Percentiles rank a stretch among this genome's conserved stretches.
These are phyloP conservation scores for Blastobotrys americana DNA, from an alignment of 805 yeast genomes.

Conservation along the genomic window DNA sequence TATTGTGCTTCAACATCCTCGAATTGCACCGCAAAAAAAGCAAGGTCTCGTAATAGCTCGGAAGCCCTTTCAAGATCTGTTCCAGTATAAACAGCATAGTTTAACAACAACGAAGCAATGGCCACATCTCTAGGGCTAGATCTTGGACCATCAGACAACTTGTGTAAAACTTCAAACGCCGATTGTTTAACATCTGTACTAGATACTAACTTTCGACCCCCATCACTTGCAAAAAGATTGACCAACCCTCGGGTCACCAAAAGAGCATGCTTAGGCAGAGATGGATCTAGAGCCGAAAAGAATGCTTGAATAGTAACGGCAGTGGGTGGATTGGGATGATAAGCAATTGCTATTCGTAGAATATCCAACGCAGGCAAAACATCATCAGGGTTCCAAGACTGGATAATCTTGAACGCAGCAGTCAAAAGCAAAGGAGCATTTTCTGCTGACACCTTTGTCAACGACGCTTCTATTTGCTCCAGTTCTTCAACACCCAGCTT, in stretches of 20 bases:
- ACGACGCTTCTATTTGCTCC: conserved; percentile 11
- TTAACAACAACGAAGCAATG: conserved; percentile 43
- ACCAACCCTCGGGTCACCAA: conserved; percentile 50
- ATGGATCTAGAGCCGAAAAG: conserved; percentile 24
- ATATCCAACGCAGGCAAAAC: conserved; percentile 56
- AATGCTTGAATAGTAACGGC: conserved; percentile 23
- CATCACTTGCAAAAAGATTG: conserved; percentile 41
- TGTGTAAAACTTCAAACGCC: conserved; percentile 23
- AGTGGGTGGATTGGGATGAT: conserved; percentile 35
- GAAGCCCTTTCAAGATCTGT: conserved; percentile 26
- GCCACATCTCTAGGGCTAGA: conserved; percentile 30
- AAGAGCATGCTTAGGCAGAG: conserved; percentile 38
- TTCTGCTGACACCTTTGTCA: conserved; percentile 16
- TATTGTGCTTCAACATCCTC: conserved; percentile 60
- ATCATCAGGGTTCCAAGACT: conserved; percentile 41
- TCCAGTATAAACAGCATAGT: conserved; percentile 36
- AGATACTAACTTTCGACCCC: conserved; percentile 21
- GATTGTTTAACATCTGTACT: conserved; percentile 24
- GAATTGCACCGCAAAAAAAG: conserved; percentile 28
- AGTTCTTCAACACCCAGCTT: conserved; percentile 21
- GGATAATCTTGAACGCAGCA: conserved; percentile 35
- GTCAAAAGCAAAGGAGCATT: conserved; percentile 32
- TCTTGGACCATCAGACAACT: conserved; percentile 10
- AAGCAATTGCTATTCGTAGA: conserved; percentile 43
- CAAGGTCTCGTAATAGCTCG: conserved; percentile 25